Evolutionary conservation across 306 rosid species (phyloP), one percentile per base, ranked within the genome.

Genomic region (Hippophae tibetana): DNA sequence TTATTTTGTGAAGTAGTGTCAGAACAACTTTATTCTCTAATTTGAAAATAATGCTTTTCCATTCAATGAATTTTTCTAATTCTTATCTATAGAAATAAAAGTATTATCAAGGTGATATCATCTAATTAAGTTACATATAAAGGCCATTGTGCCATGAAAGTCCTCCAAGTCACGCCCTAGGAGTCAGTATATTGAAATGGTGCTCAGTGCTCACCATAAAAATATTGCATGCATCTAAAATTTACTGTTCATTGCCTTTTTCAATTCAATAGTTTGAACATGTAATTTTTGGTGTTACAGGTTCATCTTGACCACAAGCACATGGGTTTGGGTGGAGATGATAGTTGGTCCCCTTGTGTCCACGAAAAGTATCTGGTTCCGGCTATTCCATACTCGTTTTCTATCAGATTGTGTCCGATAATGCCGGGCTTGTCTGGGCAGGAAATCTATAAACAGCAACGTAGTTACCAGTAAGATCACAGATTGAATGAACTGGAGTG

Each of bases 321-420:
- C 62, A 92, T 87, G 98, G 96, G 98, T 3, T 12, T 87, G 72
- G 96, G 84, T 10, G 98, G 98, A 61, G 98, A 92, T 53, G 96
- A 92, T 73, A 87, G 98, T 74, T 92, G 98, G 98, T 78, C 96
- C 13, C 98, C 96, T 6, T 46, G 78, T 40, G 95, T 83, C 52
- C 98, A 92, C 45, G 64, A 75, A 2, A 70, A 78, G 26, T 87
- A 79, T 73, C 73, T 85, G 74, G 13, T 87, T 71, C 83, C 85
- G 46, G 56, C 93, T 6, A 68, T 65, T 52, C 82, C 93, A 0
- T 72, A 76, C 73, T 76, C 89, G 0, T 92, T 87, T 71, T 81
- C 95, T 13, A 66, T 87, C 26, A 76, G 93, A 79, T 48, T 92
- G 45, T 58, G 48, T 68, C 95, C 89, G 0, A 65, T 83, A 47